Evolutionary conservation across 164 flowering plant species (phyloP).

Genomic region (Nelumbo lutea): DNA sequence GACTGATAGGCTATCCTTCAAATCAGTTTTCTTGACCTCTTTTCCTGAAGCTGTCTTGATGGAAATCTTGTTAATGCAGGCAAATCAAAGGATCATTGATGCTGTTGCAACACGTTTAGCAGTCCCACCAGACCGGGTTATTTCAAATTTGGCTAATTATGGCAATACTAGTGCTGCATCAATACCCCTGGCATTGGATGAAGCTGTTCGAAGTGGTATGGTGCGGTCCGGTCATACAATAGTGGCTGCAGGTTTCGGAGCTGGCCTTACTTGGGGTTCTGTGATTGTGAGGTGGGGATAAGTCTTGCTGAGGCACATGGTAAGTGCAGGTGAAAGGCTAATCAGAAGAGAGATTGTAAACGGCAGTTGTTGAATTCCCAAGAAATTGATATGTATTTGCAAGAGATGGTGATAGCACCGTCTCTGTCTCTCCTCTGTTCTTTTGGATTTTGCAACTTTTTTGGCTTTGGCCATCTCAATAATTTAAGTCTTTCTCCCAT

Average conservation of each 20-base stretch:
- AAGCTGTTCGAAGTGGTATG: conserved; percentile 79
- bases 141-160: conserved; percentile 83
- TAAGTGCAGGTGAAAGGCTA: too few relatives aligned
- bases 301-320: background rate
- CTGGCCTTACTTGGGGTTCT: conserved; percentile 96
- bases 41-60: too few relatives aligned
- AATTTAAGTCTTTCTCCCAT: too few relatives aligned
- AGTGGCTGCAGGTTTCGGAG: conserved; percentile 86
- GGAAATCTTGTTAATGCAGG: conserved; percentile 41
- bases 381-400: too few relatives aligned
- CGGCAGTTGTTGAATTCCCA: too few relatives aligned
- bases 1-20: too few relatives aligned
- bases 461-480: too few relatives aligned
- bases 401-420: too few relatives aligned
- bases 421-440: too few relatives aligned
- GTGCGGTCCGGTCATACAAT: conserved; percentile 71
- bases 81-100: conserved; percentile 91
- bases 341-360: too few relatives aligned
- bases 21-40: too few relatives aligned
- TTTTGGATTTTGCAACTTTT: too few relatives aligned
- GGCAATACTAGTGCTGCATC: conserved; percentile 98
- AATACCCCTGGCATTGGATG: conserved; percentile 90
- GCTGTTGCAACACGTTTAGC: conserved; percentile 70
- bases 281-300: conserved; percentile 82
- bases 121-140: conserved; percentile 57